Evolutionary conservation across 2,329 filamentous ascomycete genomes (phyloP).

Genomic region (Xylariaceae sp.): DNA sequence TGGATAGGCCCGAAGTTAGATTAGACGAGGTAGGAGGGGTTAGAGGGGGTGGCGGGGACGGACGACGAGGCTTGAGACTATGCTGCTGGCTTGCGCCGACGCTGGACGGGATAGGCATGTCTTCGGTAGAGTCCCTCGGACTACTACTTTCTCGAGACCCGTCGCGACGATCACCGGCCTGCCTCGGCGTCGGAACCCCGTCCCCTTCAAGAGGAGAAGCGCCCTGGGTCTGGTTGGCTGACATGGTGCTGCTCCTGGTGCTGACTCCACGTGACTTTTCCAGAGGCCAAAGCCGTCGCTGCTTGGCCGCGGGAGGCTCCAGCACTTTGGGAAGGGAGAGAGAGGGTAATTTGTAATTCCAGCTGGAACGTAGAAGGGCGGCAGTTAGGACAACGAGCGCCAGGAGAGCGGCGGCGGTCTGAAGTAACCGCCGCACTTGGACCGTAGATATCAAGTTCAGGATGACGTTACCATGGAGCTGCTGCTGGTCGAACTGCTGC

Average conservation of each 20-base stretch:
- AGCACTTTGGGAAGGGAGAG: slow-evolving; percentile 5
- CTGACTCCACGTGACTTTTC: slow-evolving; percentile 29
- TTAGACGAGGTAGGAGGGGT: slow-evolving; percentile 42
- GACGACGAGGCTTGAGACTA: slow-evolving; percentile 33
- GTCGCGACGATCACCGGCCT: slow-evolving; percentile 2
- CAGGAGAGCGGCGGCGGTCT: slow-evolving; percentile 13
- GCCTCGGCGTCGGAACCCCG: too few relatives aligned
- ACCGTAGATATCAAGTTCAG: too few relatives aligned
- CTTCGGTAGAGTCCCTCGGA: slow-evolving; percentile 5
- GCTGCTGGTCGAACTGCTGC: too few relatives aligned
- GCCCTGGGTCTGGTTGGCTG: slow-evolving; percentile 17
- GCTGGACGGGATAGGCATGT: slow-evolving; percentile 7
- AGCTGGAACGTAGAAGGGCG: slow-evolving; percentile 13
- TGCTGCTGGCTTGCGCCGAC: slow-evolving; percentile 25
- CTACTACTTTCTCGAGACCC: slow-evolving; percentile 5
- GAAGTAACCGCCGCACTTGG: slow-evolving; percentile 19
- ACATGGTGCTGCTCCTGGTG: slow-evolving; percentile 22
- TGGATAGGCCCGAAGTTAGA: slow-evolving; percentile 22
- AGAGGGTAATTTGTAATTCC: slow-evolving; percentile 17
- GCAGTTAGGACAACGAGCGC: slow-evolving; percentile 19
- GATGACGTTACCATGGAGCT: slow-evolving; percentile 25
- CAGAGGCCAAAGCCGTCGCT: slow-evolving; percentile 12
- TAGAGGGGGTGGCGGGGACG: slow-evolving; percentile 44
- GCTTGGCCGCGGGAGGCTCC: slow-evolving; percentile 8
- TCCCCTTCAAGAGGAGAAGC: slow-evolving; percentile 1